Evolutionary conservation across 2,329 filamentous ascomycete genomes (phyloP), one percentile per base, ranked within the genome.

Genomic region (Alternaria rosae): DNA sequence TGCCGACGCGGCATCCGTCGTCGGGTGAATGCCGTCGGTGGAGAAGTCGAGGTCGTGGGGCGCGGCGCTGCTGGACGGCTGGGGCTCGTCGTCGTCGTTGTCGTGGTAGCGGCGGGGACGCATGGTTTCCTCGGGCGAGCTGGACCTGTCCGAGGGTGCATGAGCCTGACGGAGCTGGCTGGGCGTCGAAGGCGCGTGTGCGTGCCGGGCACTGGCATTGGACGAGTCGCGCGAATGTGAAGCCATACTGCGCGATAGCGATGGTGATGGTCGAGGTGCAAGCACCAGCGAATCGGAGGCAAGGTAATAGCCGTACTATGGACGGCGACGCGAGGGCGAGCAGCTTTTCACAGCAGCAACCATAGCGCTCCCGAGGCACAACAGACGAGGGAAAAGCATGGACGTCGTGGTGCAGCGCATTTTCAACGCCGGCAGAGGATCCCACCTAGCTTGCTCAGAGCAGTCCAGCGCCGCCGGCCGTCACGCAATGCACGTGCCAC

Each of bases 121-220:
- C 78, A 77, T 79, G 13, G 65, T 70, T 25, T 81, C 78, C 54
- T 83, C 80, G 26, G 82, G 82, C 38, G 81, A 82, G 21, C 72
- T 71, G n/a, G 81, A 79, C 47, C 69, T 68, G 52, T 78, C 75
- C 26, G 76, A 79, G 55, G 82, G 81, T 53, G 79, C 78, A 64
- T 82, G 75, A 12, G 79, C 75, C 52, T 82, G 74, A n/a, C 82
- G 72, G 51, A 84, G 74, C 62, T 77, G 74, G 72, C 77, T 80
- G 35, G 79, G 79, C 3, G 70, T 78, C 8, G 66, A 52, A 10
- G 79, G 79, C 2, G 74, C 72, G 66, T 81, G 77, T n/a, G 73
- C 69, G 53, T 73, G 71, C 44, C 69, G 62, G 45, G 69, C 66
- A 67, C 73, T 77, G 50, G 69, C 67, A 12, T 44, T 70, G n/a